Base-by-base conservation (phyloP, 352 stramenopile genomes). In the Pythium pyrilobum region DNA sequence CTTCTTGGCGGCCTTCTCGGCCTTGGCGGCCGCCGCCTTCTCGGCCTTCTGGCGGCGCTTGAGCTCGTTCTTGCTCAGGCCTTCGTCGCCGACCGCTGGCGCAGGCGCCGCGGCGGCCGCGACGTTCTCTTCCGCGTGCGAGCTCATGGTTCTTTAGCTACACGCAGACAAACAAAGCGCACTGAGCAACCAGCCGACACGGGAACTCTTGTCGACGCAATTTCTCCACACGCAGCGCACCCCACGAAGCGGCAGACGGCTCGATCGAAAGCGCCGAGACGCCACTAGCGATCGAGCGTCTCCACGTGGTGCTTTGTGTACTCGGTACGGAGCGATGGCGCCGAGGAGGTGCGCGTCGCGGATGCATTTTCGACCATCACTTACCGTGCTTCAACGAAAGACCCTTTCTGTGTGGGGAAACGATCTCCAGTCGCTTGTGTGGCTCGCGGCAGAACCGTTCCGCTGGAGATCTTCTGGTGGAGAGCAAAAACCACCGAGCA, bases 1-100 rank as follows among this genome's bases (percentile, higher is more conserved):
- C 62, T 90, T 87, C 29, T 78, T 77, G 15, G 77, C 77, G 40
- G 74, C 91, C 74, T 98, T 98, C 59, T 97, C 89, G 20, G 89
- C 92, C 74, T 99, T 99, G 54, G 87, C 87, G 51, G 89, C 81
- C 28, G 95, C 96, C 1, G 94, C 91, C 51, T 95, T 92, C 69
- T 98, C 68, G 16, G 93, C 95, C 78, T 99, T 99, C 29, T 97
- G 69, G 56, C 94, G 81, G 71, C 98, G 98, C 82, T 99, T 99
- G 42, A 99, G 77, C 40, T 97, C 96, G 78, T 99, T 99, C 85
- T 99, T 99, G 62, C 92, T 98, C 41, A 98, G 68, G 21, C 59
- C 39, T 42, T 66, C 64, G 12, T 65, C 59, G 37, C 47, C 62
- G 16, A 52, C 52, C 7, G 49, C 50, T 0, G 66, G 61, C 13